Evolutionary conservation across 352 stramenopile genomes (phyloP), one percentile per base, ranked within the genome.

Genomic region (Nothophytophthora sp.): DNA sequence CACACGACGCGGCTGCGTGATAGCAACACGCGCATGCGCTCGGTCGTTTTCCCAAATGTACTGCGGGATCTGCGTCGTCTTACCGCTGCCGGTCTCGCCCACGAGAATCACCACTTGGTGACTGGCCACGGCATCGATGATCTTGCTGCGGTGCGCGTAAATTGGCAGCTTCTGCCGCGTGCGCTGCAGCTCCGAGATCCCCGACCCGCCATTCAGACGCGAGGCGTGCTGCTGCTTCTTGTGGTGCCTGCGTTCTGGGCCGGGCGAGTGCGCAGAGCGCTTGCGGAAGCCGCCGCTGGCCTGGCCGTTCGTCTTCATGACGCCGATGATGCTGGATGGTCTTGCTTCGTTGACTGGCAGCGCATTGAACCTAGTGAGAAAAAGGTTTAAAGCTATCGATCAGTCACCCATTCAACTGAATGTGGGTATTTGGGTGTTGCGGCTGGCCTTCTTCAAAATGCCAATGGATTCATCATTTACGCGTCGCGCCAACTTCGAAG

Each of bases 61-160:
- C 64, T 96, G 86, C 22, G 86, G 86, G 46, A 96, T 89, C 63
- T 96, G 88, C 35, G 89, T 97, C 50, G 89, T 96, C 68, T 97
- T 97, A 49, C 89, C 89, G 35, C 82, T 96, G 19, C 90, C 90
- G 0, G 90, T 97, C 66, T 96, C 86, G 27, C 90, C 90, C 18
- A 96, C 79, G 42, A 96, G 73, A 44, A 97, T 94, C 50, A 94
- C 61, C 7, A 95, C 82, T 62, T 84, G 83, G 61, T 90, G 67
- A 53, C 46, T 58, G 41, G 73, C 62, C 2, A 95, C 48, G 3
- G 73, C 70, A 22, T 72, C 61, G n/a, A 95, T 59, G 46, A 95
- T 89, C 46, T 72, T 71, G 28, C 51, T 72, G 43, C 84, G 84
- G 54, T 92, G 79, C 9, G 63, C 67, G 56, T 76, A 92, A 33